Percentiles rank a stretch among this genome's conserved stretches.
phyloP scores from a whole-genome alignment of 495 filamentous ascomycete genomes.

The Lasiosphaeria miniovina region DNA sequence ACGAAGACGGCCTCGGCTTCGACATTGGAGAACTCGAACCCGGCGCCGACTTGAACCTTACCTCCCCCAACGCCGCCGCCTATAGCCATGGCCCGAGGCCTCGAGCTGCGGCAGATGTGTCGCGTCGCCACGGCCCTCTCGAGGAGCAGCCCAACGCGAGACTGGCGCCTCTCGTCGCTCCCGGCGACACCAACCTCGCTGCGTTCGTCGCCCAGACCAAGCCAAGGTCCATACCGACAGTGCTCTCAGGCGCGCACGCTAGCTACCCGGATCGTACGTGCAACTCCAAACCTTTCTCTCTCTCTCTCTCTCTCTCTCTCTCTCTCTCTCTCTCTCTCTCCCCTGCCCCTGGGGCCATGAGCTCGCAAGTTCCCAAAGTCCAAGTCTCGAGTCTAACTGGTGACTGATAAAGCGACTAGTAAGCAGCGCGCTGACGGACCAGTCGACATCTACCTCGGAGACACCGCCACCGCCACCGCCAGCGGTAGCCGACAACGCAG shows the following conservation, averaged over 20 bases:
- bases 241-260: slow-evolving; percentile 23
- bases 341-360: too few species aligned
- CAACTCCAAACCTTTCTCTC: background rate
- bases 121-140: background rate
- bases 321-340: too few species aligned
- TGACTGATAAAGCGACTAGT: slow-evolving; percentile 56
- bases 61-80: background rate
- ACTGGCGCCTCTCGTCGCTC: slow-evolving; percentile 16
- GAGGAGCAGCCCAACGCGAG: background rate
- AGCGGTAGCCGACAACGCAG: background rate
- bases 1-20: slow-evolving; percentile 23
- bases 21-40: slow-evolving; percentile 23
- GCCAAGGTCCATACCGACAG: slow-evolving; percentile 7
- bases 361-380: too few species aligned
- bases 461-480: background rate
- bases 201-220: slow-evolving; percentile 21
- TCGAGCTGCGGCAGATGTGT: background rate
- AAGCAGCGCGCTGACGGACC: slow-evolving; percentile 42
- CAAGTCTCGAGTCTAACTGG: too few species aligned
- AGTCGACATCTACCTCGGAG: background rate
- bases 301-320: too few species aligned
- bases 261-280: slow-evolving; percentile 49
- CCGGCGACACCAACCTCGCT: slow-evolving; percentile 4
- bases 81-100: slow-evolving; percentile 10
- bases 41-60: background rate